phyloP scores from a whole-genome alignment of 768 basidiomycete species.

The Roridomyces roridus region DNA sequence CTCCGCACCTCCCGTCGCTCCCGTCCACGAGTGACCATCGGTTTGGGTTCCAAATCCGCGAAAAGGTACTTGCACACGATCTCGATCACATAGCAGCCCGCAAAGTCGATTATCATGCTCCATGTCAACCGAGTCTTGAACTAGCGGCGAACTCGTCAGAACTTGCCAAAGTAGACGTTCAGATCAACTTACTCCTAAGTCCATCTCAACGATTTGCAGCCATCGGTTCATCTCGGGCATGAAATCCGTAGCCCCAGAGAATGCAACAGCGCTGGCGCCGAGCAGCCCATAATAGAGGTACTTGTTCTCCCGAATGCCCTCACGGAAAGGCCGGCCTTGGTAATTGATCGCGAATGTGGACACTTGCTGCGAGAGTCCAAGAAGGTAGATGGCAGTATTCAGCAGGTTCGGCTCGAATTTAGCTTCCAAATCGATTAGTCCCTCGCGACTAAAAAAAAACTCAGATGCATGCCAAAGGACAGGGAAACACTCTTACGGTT shows the following conservation, averaged over 20 bases:
- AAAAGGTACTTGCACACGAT: conserved; percentile 83
- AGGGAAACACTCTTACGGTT: conserved; percentile 62
- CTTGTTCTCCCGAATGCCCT: conserved; percentile 94
- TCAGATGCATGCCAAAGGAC: conserved; percentile 1
- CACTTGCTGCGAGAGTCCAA: conserved; percentile 96
- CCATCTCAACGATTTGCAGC: conserved; percentile 97
- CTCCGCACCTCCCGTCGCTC: conserved; percentile 76
- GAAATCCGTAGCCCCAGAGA: conserved; percentile 93
- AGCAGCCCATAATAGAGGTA: conserved; percentile 94
- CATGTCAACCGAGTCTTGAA: conserved; percentile 83
- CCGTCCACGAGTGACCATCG: conserved; percentile 82
- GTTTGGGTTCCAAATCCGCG: conserved; percentile 85
- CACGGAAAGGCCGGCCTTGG: conserved; percentile 98
- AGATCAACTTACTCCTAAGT: conserved; percentile 60
- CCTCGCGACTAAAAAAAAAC: conserved; percentile 50
- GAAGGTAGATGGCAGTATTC: conserved; percentile 96
- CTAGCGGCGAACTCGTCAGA: conserved; percentile 41
- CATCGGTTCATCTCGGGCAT: conserved; percentile 95
- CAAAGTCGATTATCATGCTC: conserved; percentile 89
- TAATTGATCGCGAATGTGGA: conserved; percentile 99
- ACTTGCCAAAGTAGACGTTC: too few relatives aligned
- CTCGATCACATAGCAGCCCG: conserved; percentile 87
- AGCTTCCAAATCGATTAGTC: conserved; percentile 89
- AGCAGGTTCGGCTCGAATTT: conserved; percentile 95
- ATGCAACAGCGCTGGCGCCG: conserved; percentile 88